A percentile compares a stretch with the other conserved stretches of the same genome.
Conservation (phyloP, 345 rosid genomes). For the Citrus hindsii region DNA sequence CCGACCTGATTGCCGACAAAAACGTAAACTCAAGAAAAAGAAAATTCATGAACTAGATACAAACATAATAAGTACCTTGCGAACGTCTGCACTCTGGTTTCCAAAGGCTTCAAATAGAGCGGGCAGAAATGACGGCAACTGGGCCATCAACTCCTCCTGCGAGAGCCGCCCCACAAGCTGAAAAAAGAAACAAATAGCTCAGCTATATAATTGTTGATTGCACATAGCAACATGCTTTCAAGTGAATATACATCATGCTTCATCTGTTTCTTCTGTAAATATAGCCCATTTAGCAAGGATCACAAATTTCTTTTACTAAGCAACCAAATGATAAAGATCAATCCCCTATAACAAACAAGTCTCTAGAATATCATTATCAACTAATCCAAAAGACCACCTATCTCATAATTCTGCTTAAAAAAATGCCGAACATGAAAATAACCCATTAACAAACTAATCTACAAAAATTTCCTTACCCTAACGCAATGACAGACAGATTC, state of each 20-base stretch:
- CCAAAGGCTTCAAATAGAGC: slow-evolving; percentile 97
- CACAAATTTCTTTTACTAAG: not conserved
- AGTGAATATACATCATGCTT: not conserved
- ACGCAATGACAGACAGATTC: not conserved
- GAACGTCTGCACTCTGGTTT: slow-evolving; percentile 94
- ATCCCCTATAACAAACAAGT: not conserved
- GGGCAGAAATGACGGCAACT: slow-evolving; percentile 86
- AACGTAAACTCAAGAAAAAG: not conserved
- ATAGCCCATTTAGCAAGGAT: not conserved
- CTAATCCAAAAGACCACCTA: not conserved
- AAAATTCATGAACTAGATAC: not conserved
- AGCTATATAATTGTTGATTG: not conserved
- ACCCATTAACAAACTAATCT: not conserved
- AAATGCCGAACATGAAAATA: not conserved
- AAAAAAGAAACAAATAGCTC: slow-evolving; percentile 16
- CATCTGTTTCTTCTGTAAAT: not conserved
- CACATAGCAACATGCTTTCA: not conserved
- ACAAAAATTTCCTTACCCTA: not conserved
- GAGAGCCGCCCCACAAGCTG: slow-evolving; percentile 96
- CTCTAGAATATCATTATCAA: not conserved
- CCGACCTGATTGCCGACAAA: not conserved
- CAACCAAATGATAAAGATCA: not conserved
- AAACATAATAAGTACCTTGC: slow-evolving; percentile 57
- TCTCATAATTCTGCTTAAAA: not conserved
- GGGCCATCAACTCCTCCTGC: slow-evolving; percentile 77